These are phyloP conservation scores for Pythium guiyangense DNA, from an alignment of 352 stramenopile genomes.

Conservation along the genomic window DNA sequence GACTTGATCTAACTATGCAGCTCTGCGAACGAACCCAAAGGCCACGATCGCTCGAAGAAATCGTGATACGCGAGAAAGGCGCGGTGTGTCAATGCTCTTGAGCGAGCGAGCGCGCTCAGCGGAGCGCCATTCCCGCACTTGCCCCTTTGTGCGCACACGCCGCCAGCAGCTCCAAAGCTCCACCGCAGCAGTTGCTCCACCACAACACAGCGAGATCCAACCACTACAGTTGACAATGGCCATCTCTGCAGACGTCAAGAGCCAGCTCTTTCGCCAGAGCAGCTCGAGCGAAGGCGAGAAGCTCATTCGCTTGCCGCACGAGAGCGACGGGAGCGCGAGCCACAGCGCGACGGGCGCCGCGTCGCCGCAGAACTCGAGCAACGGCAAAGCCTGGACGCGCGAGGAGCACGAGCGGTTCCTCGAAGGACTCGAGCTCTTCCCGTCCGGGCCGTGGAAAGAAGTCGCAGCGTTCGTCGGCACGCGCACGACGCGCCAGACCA, in stretches of 20 bases:
- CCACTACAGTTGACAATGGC: slow-evolving; percentile 1
- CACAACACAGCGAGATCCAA: background rate
- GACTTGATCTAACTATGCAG: too few species aligned
- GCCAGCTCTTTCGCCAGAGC: slow-evolving; percentile 13
- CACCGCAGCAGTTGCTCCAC: background rate
- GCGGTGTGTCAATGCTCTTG: too few species aligned
- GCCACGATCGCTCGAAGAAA: too few species aligned
- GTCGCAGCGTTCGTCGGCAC: slow-evolving; percentile 21
- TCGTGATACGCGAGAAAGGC: too few species aligned
- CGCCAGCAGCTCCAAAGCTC: too few species aligned
- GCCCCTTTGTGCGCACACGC: background rate
- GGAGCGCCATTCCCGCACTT: too few species aligned
- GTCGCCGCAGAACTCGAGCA: slow-evolving; percentile 4
- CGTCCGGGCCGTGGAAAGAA: slow-evolving; percentile 30
- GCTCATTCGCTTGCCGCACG: slow-evolving; percentile 13
- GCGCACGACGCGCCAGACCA: slow-evolving; percentile 67
- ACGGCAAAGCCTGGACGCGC: slow-evolving; percentile 15
- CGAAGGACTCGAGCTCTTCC: slow-evolving; percentile 29
- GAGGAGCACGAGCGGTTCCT: slow-evolving; percentile 40
- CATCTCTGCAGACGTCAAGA: slow-evolving; percentile 15
- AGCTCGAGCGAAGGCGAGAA: slow-evolving; percentile 13
- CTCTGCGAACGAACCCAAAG: too few species aligned
- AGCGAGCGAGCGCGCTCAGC: too few species aligned
- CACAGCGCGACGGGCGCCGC: background rate
- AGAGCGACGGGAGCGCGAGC: background rate